Base-by-base conservation (phyloP, 2,329 filamentous ascomycete genomes). In the Sporothrix schenckii region DNA sequence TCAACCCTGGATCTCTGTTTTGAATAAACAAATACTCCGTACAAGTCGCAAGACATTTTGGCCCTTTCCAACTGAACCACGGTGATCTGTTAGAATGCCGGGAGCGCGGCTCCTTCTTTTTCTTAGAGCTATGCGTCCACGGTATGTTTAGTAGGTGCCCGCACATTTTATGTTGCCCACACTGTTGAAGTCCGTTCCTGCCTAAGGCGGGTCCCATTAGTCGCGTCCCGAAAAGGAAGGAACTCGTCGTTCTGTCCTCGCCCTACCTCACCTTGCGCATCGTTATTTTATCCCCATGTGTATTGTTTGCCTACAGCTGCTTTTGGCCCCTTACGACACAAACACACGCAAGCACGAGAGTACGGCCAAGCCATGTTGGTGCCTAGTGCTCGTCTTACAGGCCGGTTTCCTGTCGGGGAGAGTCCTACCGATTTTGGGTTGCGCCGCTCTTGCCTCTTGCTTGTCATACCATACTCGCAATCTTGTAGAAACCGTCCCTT, bases 81-180 rank as follows among this genome's bases (percentile, higher is more conserved):
- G 41, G 60, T 30, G 41, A 30, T 30, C 60, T 13, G 41, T 21
- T 41, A 24, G 21, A 21, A 9, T 60, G 56, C 60, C 60, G 41
- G 60, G 21, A 63, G 24, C 60, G 41, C 60, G 61, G 61, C 61
- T 65, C 61, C 58, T 65, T 65, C 44, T 44, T 50, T 9, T 30
- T 30, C 41, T 16, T 16, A 19, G 34, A 13, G 21, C 19, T 56
- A 16, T 19, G 34, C 21, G 21, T 41, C 7, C 2, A 60, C 34
- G 11, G 56, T 61, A n/a, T 16, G 7, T 24, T 61, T 61, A 61
- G 56, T 6, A 61, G 13, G 44, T 24, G 9, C 4, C 3, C 21
- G 27, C 54, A 39, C 14, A n/a, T 9, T 27, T 16, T 11, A 30
- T 34, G 5, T 27, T 34, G 13, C 27, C 19, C 54, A 58, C 54